Evolutionary conservation across 306 rosid species (phyloP), one percentile per base, ranked within the genome.

Genomic region (Boehmeria nivea): DNA sequence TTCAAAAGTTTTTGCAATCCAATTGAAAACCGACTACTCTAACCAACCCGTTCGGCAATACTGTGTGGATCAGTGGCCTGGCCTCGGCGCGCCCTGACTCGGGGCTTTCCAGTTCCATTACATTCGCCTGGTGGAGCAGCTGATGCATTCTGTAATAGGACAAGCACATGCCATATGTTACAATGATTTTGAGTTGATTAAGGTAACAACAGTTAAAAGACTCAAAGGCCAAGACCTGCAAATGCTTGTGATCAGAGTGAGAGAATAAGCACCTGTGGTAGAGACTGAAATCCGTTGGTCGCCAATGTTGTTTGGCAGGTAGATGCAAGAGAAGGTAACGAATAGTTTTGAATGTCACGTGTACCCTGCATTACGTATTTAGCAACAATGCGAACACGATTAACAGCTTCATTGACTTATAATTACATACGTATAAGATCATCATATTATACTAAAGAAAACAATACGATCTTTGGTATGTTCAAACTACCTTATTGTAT

Each of bases 61-160:
- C 78, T 72, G 61, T 72, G 78, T 28, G 78, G 78, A 61, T 77
- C 82, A 9, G 82, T 72, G 20, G 78, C 82, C 64, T 77, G 76
- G 56, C 78, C 82, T 60, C 78, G 63, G 6, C 76, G 78, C 4
- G 82, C 82, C 47, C 82, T 68, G 19, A 13, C 44, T 38, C 61
- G 70, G 50, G 70, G 76, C 50, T 57, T 70, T 50, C 37, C 60
- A 17, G 50, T 34, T 42, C 64, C 54, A 63, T 13, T 34, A 63
- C 51, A 70, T 22, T 64, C 61, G 48, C 17, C 37, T 33, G 38
- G 36, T 31, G 36, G 9, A 31, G 5, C 36, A 31, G 36, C n/a
- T n/a, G n/a, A n/a, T n/a, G n/a, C n/a, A n/a, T n/a, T 31, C 36
- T 31, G 36, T 31, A 31, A 31, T n/a, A n/a, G n/a, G n/a, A n/a